Conservation (phyloP, 768 basidiomycete species). For the Hericium alpestre region DNA sequence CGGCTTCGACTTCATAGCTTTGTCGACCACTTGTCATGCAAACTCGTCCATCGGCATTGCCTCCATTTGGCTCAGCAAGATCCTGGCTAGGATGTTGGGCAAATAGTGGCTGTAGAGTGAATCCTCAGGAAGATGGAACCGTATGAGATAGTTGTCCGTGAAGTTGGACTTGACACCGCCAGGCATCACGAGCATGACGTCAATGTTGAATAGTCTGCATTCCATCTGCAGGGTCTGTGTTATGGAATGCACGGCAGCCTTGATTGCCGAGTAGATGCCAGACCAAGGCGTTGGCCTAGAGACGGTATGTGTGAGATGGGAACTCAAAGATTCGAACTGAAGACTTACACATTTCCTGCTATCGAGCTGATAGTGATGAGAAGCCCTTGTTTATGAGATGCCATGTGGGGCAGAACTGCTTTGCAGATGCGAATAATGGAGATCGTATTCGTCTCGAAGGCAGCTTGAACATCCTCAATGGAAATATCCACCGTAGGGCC, state of each 20-base stretch:
- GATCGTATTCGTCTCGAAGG: slow-evolving; percentile 61
- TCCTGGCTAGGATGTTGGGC: slow-evolving; percentile 41
- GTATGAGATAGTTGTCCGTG: slow-evolving; percentile 35
- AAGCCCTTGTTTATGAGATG: slow-evolving; percentile 44
- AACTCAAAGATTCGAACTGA: neutral
- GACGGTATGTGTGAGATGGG: slow-evolving; percentile 3
- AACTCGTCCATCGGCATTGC: slow-evolving; percentile 43
- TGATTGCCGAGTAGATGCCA: slow-evolving; percentile 44
- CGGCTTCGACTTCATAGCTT: slow-evolving; percentile 35
- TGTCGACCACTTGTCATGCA: slow-evolving; percentile 40
- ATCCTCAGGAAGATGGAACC: slow-evolving; percentile 35
- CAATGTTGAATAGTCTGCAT: slow-evolving; percentile 57
- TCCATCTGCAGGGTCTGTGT: slow-evolving; percentile 66
- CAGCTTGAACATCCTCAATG: slow-evolving; percentile 24
- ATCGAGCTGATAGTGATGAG: slow-evolving; percentile 72
- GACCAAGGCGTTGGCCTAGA: slow-evolving; percentile 61
- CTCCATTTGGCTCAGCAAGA: slow-evolving; percentile 41
- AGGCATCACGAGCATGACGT: slow-evolving; percentile 59
- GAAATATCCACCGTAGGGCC: neutral
- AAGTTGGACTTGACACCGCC: slow-evolving; percentile 61
- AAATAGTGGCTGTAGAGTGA: slow-evolving; percentile 47
- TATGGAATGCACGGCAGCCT: slow-evolving; percentile 48
- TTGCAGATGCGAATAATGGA: slow-evolving; percentile 50
- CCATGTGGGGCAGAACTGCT: slow-evolving; percentile 65
- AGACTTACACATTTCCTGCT: slow-evolving; percentile 44